Evolutionary conservation across 129 eudicot genomes (phyloP).

Genomic region (Solidago caesia): DNA sequence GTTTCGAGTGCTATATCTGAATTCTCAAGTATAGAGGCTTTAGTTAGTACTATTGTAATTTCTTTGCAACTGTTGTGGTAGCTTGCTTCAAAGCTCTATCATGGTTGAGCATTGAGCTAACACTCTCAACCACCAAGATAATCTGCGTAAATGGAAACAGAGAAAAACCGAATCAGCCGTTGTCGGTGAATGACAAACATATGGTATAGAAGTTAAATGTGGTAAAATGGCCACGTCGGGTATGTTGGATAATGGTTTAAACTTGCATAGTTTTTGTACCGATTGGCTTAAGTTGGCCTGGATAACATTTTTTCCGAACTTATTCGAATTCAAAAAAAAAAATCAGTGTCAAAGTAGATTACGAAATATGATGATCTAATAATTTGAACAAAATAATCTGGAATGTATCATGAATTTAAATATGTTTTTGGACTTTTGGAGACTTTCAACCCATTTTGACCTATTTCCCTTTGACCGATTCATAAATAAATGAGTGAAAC

Average conservation of each 20-base stretch:
- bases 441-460: not conserved
- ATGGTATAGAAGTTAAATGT: not conserved
- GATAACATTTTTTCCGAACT: not conserved
- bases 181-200: not conserved
- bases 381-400: not conserved
- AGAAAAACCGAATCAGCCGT: not conserved
- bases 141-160: constrained; percentile 40
- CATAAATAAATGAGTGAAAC: not conserved
- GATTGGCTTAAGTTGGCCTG: not conserved
- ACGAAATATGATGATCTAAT: not conserved
- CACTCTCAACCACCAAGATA: constrained; percentile 84
- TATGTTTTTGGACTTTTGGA: not conserved
- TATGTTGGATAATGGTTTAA: not conserved
- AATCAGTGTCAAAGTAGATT: too few species aligned
- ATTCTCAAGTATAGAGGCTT: not conserved
- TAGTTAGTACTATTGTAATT: constrained; percentile 25
- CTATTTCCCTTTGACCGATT: not conserved
- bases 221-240: not conserved
- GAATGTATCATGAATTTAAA: not conserved
- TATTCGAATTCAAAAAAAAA: too few species aligned
- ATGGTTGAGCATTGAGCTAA: constrained; percentile 75
- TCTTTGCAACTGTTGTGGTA: constrained; percentile 23
- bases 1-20: not conserved
- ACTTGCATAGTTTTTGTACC: not conserved
- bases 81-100: constrained; percentile 67